Base-by-base conservation (phyloP, 768 basidiomycete genomes). In the Panaeolus cyanescens region DNA sequence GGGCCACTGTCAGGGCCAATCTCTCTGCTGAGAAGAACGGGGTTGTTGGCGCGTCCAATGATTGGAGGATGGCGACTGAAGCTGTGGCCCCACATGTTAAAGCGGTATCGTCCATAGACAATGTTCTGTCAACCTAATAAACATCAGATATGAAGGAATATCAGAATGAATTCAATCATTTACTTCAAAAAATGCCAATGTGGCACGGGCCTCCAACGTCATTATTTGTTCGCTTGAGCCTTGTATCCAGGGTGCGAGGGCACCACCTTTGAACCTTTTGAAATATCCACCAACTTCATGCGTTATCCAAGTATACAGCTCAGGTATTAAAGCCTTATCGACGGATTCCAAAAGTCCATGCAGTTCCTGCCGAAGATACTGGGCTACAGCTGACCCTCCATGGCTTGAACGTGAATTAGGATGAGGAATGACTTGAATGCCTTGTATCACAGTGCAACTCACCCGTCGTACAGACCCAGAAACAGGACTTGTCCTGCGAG, bases 401-500 rank as follows among this genome's bases (percentile, higher is more conserved):
- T 97, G 95, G 7, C 93, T 95, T 58, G n/a, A 32, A 15, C 42
- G 37, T 53, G 63, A 60, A 50, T 50, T 12, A 50, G 45, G 10
- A 13, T 12, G 12, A 28, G 4, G 6, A 15, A 8, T 4, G 12
- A 13, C 3, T 50, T 25, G 25, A 20, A n/a, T n/a, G n/a, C n/a
- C n/a, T n/a, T 4, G 55, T 19, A 42, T n/a, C n/a, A 32, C 31
- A 59, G 19, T 68, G 22, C 5, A 22, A 72, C 83, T 59, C 67
- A 92, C 92, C 95, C 95, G 61, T 97, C 95, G 71, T 95, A 97
- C 59, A 97, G 89, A 31, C 95, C 95, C 34, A 94, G 85, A 66
- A 92, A 95, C 5, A 93, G 82, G 6, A 88, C 91, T 72, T 97
- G 93, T 1, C 79, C 81, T 8, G 85, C 77, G 28, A 66, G 67